These are phyloP conservation scores for Penicillium griseofulvum DNA, from an alignment of 2,329 filamentous ascomycete genomes.

Conservation along the genomic window DNA sequence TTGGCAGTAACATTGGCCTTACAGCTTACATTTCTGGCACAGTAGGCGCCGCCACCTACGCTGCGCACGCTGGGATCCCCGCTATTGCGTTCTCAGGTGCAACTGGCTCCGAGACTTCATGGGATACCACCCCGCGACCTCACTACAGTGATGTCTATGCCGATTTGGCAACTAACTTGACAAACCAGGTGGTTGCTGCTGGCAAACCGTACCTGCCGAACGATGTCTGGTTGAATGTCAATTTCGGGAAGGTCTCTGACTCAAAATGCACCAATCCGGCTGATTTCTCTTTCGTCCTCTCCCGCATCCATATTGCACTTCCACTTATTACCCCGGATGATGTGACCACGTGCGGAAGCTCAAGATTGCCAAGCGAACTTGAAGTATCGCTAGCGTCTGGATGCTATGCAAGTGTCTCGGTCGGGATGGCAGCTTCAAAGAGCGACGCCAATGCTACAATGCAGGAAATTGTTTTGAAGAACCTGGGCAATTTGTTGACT, in stretches of 20 bases:
- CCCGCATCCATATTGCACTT: slow-evolving; percentile 54
- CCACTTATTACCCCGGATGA: slow-evolving; percentile 46
- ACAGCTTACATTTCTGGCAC: slow-evolving; percentile 62
- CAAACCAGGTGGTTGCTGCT: slow-evolving; percentile 53
- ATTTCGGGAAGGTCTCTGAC: slow-evolving; percentile 56
- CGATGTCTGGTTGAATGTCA: slow-evolving; percentile 65
- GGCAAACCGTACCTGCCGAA: slow-evolving; percentile 63
- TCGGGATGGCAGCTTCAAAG: slow-evolving; percentile 61
- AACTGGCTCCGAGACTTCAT: slow-evolving; percentile 52
- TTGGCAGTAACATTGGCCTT: slow-evolving; percentile 58
- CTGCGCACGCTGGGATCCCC: slow-evolving; percentile 56
- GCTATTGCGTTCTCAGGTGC: slow-evolving; percentile 66
- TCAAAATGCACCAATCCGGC: slow-evolving; percentile 51
- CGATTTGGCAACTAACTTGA: slow-evolving; percentile 59
- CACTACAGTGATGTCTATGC: slow-evolving; percentile 61
- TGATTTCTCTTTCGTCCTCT: slow-evolving; percentile 64
- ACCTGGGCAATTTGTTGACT: slow-evolving; percentile 49
- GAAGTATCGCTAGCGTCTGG: slow-evolving; percentile 51
- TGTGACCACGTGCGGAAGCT: slow-evolving; percentile 56
- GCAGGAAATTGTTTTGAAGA: slow-evolving; percentile 54
- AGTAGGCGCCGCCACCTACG: slow-evolving; percentile 63
- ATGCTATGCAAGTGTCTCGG: slow-evolving; percentile 63
- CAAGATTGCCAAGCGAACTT: slow-evolving; percentile 59
- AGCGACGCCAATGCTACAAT: slow-evolving; percentile 53
- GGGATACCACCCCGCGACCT: slow-evolving; percentile 49